Base-by-base conservation (phyloP, 2,329 filamentous ascomycete species). In the Colletotrichum limetticola region DNA sequence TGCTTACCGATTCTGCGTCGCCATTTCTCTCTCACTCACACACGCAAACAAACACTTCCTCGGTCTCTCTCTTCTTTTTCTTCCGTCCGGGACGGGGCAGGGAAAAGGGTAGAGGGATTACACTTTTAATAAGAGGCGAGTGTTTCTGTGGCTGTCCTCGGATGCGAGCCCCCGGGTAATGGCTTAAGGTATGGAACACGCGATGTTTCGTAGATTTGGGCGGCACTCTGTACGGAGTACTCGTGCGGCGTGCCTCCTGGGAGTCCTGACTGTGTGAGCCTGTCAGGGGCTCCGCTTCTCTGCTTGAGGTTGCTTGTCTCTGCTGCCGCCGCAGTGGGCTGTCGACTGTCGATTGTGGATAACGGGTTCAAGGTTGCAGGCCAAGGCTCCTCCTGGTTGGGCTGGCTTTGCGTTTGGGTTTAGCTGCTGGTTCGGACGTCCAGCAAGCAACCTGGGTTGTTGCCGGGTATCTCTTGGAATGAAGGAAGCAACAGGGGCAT, bases 1-100 rank as follows among this genome's bases (percentile, higher is more conserved):
- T 64, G 70, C 80, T 74, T 78, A 82, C 80, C 76, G 79, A 68
- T 82, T 82, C 68, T 81, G 78, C 55, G 79, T 78, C 72, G 80
- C 79, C 80, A 82, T 82, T 32, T 76, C 79, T 77, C 58, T 55
- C 60, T 11, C 46, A 22, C 55, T n/a, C 55, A n/a, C 56, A n/a
- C 28, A 24, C 61, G 9, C 76, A 49, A n/a, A 49, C 42, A 49
- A 49, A 58, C 56, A 58, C 56, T n/a, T n/a, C 5, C 56, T 35
- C 61, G 9, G 7, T 49, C 42, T 49, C 76, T 53, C 67, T 58
- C 52, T 42, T 42, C 37, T 42, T 42, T 65, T 65, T 65, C 60
- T 52, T 58, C 46, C 66, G 32, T 55, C 22, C 22, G 37, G 28
- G 11, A 37, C 28, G 22, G 22, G 62, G 55, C 49, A 53, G 28